These are phyloP conservation scores for Hanseniaspora opuntiae DNA, from an alignment of 805 yeast genomes.

Conservation along the genomic window DNA sequence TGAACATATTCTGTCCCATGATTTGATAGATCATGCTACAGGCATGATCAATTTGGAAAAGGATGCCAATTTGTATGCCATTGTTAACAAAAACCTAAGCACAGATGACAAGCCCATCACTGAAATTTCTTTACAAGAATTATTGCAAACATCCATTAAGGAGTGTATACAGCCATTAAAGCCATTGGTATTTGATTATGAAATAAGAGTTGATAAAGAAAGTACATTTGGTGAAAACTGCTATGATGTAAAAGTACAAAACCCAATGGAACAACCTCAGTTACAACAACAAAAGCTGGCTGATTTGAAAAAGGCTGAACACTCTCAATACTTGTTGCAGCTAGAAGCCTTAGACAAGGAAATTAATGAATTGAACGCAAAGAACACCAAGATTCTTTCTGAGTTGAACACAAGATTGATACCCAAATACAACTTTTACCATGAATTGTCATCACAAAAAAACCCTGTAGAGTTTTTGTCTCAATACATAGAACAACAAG, in stretches of 20 bases:
- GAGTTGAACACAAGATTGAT: slow-evolving; percentile 38
- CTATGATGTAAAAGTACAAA: slow-evolving; percentile 57
- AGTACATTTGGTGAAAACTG: slow-evolving; percentile 70
- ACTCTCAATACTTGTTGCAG: not conserved
- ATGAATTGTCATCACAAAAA: slow-evolving; percentile 40
- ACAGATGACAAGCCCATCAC: not conserved
- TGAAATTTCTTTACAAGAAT: slow-evolving; percentile 33
- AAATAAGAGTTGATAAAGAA: slow-evolving; percentile 61
- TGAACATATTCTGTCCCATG: slow-evolving; percentile 63
- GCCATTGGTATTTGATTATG: slow-evolving; percentile 67
- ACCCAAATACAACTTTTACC: slow-evolving; percentile 65
- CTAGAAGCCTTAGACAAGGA: slow-evolving; percentile 25
- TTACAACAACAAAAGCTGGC: slow-evolving; percentile 25
- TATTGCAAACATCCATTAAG: slow-evolving; percentile 53
- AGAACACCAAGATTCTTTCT: slow-evolving; percentile 32
- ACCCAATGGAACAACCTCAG: slow-evolving; percentile 12
- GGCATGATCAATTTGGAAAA: not conserved
- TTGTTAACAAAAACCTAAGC: not conserved
- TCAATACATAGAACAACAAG: slow-evolving; percentile 56
- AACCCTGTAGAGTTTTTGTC: slow-evolving; percentile 68
- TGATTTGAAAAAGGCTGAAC: slow-evolving; percentile 4
- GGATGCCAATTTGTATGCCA: not conserved
- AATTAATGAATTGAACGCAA: slow-evolving; percentile 32
- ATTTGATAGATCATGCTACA: slow-evolving; percentile 25
- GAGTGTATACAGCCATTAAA: slow-evolving; percentile 59